A percentile compares a stretch with the other conserved stretches of the same genome.
phyloP scores from a whole-genome alignment of 441 rosid species.

The Manihot esculenta region DNA sequence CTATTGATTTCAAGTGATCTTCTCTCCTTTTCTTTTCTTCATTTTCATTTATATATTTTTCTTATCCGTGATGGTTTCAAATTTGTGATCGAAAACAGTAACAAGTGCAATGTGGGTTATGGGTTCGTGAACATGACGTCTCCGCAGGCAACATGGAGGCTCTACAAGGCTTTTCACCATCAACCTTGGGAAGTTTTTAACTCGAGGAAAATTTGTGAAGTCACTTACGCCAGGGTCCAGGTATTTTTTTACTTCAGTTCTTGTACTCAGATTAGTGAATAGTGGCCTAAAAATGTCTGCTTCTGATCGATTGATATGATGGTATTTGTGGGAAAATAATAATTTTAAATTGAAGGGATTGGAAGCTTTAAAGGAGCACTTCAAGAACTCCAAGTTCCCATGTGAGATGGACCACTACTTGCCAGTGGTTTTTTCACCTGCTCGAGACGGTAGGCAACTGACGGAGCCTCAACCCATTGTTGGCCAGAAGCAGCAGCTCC shows the following conservation, averaged over 20 bases:
- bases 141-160: conserved; percentile 72
- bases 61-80: background rate
- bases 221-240: conserved; percentile 94
- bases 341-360: conserved; percentile 48
- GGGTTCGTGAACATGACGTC: conserved; percentile 99
- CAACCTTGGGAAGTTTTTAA: conserved; percentile 96
- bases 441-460: conserved; percentile 71
- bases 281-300: no score
- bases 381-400: conserved; percentile 92
- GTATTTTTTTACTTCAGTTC: conserved; percentile 27
- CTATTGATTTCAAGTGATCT: conserved; percentile 88
- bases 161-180: conserved; percentile 80
- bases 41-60: background rate
- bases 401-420: conserved; percentile 76
- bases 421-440: conserved; percentile 83
- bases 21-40: background rate
- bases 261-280: no score
- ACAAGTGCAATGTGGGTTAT: conserved; percentile 97
- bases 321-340: background rate
- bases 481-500: conserved; percentile 25
- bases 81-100: conserved; percentile 40
- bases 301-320: background rate
- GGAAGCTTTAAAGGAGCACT: conserved; percentile 83
- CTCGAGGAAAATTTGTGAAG: conserved; percentile 87
- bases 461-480: conserved; percentile 67